A percentile compares a stretch with the other conserved stretches of the same genome.
Evolutionary conservation across 116 monocot genomes (phyloP).

Genomic region (Dioscorea cayenensis): DNA sequence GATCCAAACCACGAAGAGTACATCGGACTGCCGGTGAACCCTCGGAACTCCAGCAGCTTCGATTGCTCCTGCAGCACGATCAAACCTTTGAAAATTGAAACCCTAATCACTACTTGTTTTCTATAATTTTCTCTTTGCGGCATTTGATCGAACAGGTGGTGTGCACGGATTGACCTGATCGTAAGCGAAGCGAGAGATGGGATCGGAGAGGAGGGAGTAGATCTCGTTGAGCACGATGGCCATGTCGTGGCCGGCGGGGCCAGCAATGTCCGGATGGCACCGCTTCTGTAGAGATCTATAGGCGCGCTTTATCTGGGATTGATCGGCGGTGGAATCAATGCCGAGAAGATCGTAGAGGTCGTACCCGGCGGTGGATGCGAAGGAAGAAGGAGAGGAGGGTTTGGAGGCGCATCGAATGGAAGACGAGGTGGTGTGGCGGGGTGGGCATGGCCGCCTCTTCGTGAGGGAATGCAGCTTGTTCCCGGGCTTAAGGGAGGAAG

Average conservation of each 20-base stretch:
- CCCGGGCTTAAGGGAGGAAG: background rate
- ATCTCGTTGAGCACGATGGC: conserved; percentile 84
- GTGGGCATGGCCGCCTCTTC: background rate
- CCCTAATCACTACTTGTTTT: background rate
- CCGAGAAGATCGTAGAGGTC: conserved; percentile 80
- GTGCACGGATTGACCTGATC: conserved; percentile 44
- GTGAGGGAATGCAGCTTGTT: background rate
- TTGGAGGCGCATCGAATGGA: background rate
- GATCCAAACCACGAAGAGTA: conserved; percentile 74
- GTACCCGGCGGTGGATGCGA: conserved; percentile 24
- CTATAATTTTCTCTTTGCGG: too few species aligned
- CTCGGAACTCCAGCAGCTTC: conserved; percentile 46
- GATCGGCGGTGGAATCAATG: conserved; percentile 57
- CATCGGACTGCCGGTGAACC: conserved; percentile 66
- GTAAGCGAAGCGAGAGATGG: conserved; percentile 49
- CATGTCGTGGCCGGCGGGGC: conserved; percentile 81
- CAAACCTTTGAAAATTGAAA: background rate
- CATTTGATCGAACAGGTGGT: too few species aligned
- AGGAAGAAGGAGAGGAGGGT: conserved; percentile 6
- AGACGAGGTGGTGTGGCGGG: background rate
- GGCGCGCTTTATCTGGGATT: conserved; percentile 63
- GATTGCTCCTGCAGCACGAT: conserved; percentile 46
- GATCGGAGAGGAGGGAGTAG: conserved; percentile 78
- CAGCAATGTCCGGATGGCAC: conserved; percentile 91
- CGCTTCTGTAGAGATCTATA: conserved; percentile 79